phyloP scores from a whole-genome alignment of 163 green algal genomes.

The Coccomyxa subellipsoidea region DNA sequence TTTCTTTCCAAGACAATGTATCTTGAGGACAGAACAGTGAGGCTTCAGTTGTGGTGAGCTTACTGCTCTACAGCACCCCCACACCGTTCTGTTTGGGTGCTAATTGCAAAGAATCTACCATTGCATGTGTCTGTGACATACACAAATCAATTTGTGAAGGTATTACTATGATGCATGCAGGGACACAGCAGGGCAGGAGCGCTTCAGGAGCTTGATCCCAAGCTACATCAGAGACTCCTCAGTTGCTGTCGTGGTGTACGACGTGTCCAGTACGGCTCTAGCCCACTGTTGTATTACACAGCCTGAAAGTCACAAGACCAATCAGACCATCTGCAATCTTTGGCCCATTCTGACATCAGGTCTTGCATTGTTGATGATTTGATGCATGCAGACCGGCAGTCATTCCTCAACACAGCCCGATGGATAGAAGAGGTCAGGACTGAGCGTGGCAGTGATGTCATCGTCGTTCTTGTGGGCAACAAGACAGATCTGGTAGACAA shows the following conservation, averaged over 20 bases:
- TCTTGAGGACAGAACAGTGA: slow-evolving; percentile 96
- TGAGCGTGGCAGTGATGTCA: slow-evolving; percentile 95
- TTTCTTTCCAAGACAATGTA: slow-evolving; percentile 99
- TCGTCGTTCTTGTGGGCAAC: slow-evolving; percentile 94
- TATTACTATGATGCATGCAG: slow-evolving; percentile 55
- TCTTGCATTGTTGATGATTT: not conserved
- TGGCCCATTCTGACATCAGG: not conserved
- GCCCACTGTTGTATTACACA: too few relatives aligned
- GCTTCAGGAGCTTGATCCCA: slow-evolving; percentile 96
- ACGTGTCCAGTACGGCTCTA: slow-evolving; percentile 87
- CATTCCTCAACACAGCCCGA: slow-evolving; percentile 92
- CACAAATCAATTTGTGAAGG: too few relatives aligned
- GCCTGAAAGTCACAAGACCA: too few relatives aligned
- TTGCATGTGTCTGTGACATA: too few relatives aligned
- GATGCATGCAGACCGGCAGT: slow-evolving; percentile 76
- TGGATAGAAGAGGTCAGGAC: slow-evolving; percentile 98
- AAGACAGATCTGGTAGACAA: slow-evolving; percentile 99
- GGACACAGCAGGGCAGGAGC: slow-evolving; percentile 98
- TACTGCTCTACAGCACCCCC: too few relatives aligned
- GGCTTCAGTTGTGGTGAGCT: slow-evolving; percentile 95
- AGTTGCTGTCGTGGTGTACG: slow-evolving; percentile 98
- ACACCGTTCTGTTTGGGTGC: too few relatives aligned
- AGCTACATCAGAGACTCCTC: slow-evolving; percentile 98
- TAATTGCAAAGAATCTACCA: too few relatives aligned
- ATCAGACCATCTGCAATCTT: not conserved